phyloP scores from a whole-genome alignment of 2,329 filamentous ascomycete genomes.

The Fusarium continuum region DNA sequence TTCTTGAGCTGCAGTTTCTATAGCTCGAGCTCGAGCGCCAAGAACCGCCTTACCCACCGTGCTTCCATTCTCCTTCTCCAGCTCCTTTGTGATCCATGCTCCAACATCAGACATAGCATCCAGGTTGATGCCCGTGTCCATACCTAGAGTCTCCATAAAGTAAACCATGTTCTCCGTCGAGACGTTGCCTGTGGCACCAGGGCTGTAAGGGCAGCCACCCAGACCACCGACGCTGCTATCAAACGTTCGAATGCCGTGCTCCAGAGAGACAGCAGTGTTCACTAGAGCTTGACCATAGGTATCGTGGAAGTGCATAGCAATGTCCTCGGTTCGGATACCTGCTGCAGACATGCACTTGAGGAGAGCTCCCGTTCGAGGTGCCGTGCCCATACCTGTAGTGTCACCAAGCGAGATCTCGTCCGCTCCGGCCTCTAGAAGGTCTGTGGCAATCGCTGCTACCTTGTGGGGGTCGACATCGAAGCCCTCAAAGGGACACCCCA shows the following conservation, averaged over 20 bases:
- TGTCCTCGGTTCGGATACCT: slow-evolving; percentile 72
- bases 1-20: slow-evolving; percentile 36
- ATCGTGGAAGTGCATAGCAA: slow-evolving; percentile 89
- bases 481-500: slow-evolving; percentile 81
- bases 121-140: slow-evolving; percentile 77
- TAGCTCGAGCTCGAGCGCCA: slow-evolving; percentile 55
- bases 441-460: slow-evolving; percentile 73
- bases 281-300: slow-evolving; percentile 88
- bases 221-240: slow-evolving; percentile 83
- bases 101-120: slow-evolving; percentile 74
- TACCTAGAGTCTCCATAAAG: slow-evolving; percentile 76
- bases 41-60: slow-evolving; percentile 73
- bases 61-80: slow-evolving; percentile 71
- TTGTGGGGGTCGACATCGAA: slow-evolving; percentile 69
- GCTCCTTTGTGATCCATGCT: slow-evolving; percentile 72
- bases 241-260: slow-evolving; percentile 80
- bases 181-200: slow-evolving; percentile 87
- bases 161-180: slow-evolving; percentile 87
- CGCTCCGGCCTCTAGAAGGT: slow-evolving; percentile 83
- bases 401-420: slow-evolving; percentile 92
- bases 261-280: slow-evolving; percentile 79
- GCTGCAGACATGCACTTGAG: slow-evolving; percentile 72
- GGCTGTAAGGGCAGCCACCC: slow-evolving; percentile 86
- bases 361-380: slow-evolving; percentile 72
- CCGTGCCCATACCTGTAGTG: slow-evolving; percentile 90